phyloP scores from a whole-genome alignment of 164 flowering plant genomes.

The Stephania yunnanensis region DNA sequence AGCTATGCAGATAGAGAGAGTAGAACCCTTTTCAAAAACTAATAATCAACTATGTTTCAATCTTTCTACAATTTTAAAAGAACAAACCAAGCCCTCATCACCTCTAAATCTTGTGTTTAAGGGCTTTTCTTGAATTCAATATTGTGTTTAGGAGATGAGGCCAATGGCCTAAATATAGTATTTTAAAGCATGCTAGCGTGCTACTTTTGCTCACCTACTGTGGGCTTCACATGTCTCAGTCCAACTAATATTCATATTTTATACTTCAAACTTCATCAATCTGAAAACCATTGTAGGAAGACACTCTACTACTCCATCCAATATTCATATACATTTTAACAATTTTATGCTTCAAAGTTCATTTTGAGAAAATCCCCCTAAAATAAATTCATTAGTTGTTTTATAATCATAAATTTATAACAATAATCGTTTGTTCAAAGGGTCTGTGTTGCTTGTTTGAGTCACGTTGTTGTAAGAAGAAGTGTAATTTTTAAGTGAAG shows the following conservation, averaged over 20 bases:
- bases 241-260: constrained; percentile 4
- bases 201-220: background rate
- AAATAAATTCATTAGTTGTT: too few species aligned
- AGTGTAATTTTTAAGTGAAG: too few species aligned
- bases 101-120: background rate
- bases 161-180: background rate
- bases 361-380: too few species aligned
- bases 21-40: background rate
- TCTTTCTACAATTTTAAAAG: background rate
- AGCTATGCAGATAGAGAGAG: background rate
- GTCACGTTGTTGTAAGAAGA: too few species aligned
- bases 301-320: constrained; percentile 1
- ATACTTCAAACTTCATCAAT: constrained; percentile 1
- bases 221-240: constrained; percentile 7
- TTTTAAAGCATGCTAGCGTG: constrained; percentile 6
- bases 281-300: constrained; percentile 4
- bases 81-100: background rate
- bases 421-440: too few species aligned
- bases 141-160: constrained; percentile 8
- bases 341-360: background rate
- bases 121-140: constrained; percentile 5
- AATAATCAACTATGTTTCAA: background rate
- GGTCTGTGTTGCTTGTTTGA: too few species aligned
- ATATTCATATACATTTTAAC: background rate
- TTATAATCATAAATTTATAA: too few species aligned